phyloP scores from a whole-genome alignment of 148 eudicot species.

The Amaranthus hypochondriacus region DNA sequence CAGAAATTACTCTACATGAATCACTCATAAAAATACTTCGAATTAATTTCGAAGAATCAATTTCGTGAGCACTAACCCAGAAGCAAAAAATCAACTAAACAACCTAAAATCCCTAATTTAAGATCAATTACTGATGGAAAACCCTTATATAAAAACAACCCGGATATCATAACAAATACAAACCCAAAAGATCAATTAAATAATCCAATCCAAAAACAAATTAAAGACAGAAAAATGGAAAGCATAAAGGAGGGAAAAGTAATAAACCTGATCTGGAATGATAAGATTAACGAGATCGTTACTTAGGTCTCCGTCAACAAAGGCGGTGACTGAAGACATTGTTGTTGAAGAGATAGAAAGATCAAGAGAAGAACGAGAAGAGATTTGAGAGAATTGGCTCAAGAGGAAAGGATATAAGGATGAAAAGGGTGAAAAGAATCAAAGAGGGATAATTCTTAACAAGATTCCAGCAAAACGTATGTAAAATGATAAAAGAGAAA shows the following conservation, averaged over 20 bases:
- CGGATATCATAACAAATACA: conserved; percentile 2
- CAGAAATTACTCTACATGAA: too few species aligned
- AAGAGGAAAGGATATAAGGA: too few species aligned
- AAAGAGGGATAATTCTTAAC: too few species aligned
- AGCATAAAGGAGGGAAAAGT: too few species aligned
- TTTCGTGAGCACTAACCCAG: neutral
- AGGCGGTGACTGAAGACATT: conserved; percentile 28
- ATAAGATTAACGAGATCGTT: conserved; percentile 6
- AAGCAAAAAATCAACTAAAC: neutral
- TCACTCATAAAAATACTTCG: too few species aligned
- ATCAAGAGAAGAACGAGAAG: too few species aligned
- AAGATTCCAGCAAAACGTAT: too few species aligned
- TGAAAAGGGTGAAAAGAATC: too few species aligned
- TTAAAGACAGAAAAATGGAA: neutral
- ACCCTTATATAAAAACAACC: conserved; percentile 1
- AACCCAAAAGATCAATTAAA: neutral
- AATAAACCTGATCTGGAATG: conserved; percentile 23
- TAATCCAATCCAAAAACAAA: neutral
- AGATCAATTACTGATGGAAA: neutral
- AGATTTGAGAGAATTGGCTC: too few species aligned
- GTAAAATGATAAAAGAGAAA: too few species aligned
- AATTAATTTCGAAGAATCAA: too few species aligned
- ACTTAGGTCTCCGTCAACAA: conserved; percentile 11
- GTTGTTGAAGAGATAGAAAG: neutral
- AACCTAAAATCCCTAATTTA: neutral